These are phyloP conservation scores for Sergeia podlipaevii DNA, from an alignment of 208 protist genomes.

Conservation along the genomic window DNA sequence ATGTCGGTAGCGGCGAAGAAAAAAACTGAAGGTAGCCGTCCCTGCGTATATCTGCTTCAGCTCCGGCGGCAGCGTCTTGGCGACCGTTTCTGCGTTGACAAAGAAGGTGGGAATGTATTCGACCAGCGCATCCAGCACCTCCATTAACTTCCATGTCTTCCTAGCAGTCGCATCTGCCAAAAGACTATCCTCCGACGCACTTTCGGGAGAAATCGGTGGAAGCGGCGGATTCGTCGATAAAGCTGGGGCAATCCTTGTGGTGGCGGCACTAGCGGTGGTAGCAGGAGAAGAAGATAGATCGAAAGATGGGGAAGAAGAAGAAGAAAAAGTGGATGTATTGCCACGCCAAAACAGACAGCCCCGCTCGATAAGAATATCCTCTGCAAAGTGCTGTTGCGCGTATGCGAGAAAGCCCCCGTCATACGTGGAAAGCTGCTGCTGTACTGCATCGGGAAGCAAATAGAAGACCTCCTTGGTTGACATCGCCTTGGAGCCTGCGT, in stretches of 20 bases:
- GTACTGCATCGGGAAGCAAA: conserved; percentile 10
- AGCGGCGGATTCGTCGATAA: neutral
- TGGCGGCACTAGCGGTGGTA: too few relatives aligned
- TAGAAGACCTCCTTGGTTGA: conserved; percentile 13
- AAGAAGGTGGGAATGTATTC: conserved; percentile 85
- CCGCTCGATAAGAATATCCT: conserved; percentile 1
- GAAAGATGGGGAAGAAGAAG: too few relatives aligned
- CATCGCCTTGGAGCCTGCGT: conserved; percentile 11
- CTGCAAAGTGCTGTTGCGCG: conserved; percentile 11
- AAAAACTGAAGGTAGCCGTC: conserved; percentile 50
- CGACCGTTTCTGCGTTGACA: conserved; percentile 44
- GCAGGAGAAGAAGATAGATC: too few relatives aligned
- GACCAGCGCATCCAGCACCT: conserved; percentile 61
- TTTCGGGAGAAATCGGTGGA: neutral
- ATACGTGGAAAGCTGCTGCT: conserved; percentile 27
- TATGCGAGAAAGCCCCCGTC: conserved; percentile 9
- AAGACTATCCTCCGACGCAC: neutral
- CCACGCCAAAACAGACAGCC: neutral
- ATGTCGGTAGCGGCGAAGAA: conserved; percentile 67
- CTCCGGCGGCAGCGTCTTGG: conserved; percentile 34
- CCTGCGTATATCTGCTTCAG: conserved; percentile 48
- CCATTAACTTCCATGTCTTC: conserved; percentile 23
- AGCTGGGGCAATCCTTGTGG: too few relatives aligned
- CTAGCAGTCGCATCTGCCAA: neutral
- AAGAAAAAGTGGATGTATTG: too few relatives aligned